Evolutionary conservation across 495 filamentous ascomycete species (phyloP).

Genomic region (Aspergillus campestris): DNA sequence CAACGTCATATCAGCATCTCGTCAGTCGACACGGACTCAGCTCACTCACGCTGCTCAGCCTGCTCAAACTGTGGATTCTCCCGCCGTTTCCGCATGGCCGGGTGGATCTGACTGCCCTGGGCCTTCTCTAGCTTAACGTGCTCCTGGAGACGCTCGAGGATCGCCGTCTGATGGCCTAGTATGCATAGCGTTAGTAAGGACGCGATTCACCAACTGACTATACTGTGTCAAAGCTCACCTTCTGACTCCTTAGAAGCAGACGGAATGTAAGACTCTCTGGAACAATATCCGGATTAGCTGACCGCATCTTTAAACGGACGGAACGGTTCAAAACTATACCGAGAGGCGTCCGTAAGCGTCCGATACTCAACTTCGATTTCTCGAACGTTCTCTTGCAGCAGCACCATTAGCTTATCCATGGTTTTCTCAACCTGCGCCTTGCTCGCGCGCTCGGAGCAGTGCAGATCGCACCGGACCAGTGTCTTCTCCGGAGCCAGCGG

Average conservation of each 20-base stretch:
- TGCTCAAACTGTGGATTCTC: slow-evolving; percentile 23
- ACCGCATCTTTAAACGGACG: too few relatives aligned
- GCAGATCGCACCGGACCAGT: slow-evolving; percentile 15
- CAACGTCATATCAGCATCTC: background rate
- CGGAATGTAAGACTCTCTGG: too few relatives aligned
- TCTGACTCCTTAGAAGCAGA: too few relatives aligned
- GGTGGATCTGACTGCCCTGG: slow-evolving; percentile 16
- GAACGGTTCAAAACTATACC: background rate
- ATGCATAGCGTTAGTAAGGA: too few relatives aligned
- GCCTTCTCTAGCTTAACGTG: slow-evolving; percentile 24
- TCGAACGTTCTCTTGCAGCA: background rate
- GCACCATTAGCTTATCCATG: background rate
- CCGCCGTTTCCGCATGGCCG: slow-evolving; percentile 24
- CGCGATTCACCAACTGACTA: too few relatives aligned
- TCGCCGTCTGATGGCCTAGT: slow-evolving; percentile 2
- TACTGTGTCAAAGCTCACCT: too few relatives aligned
- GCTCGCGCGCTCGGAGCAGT: background rate
- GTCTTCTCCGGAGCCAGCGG: slow-evolving; percentile 14
- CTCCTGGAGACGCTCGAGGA: slow-evolving; percentile 17
- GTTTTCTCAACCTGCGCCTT: background rate
- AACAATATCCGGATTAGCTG: too few relatives aligned
- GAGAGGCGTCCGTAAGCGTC: background rate
- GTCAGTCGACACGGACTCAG: background rate
- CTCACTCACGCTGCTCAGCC: slow-evolving; percentile 26
- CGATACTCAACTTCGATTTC: slow-evolving; percentile 10